Evolutionary conservation across 1,139 yeast species (phyloP), one percentile per base, ranked within the genome.

Genomic region (Blastobotrys buckinghamii): DNA sequence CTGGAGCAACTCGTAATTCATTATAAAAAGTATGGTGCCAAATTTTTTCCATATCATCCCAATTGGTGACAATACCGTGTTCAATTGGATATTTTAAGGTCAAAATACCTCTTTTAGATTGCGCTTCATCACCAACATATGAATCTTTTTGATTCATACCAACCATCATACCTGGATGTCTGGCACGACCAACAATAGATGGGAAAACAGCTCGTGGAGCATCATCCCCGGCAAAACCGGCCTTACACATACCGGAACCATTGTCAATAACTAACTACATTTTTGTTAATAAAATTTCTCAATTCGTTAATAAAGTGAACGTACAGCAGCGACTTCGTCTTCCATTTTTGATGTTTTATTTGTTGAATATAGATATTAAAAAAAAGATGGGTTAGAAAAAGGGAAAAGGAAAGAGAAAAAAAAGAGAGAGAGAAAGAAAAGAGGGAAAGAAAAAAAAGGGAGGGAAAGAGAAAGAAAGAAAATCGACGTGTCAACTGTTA

Each of bases 161-260:
- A 64, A 90, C 97, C 72, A 69, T 68, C 67, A 89, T 90, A 83
- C 97, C 98, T 77, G 92, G 97, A 75, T 92, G 98, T 84, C 97
- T 92, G 79, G 98, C 97, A 80, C 98, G 94, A 78, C 98, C 98
- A 62, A 92, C 98, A 71, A 92, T 92, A 58, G 98, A 92, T 69
- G 98, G 98, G 90, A 92, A 92, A 66, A 92, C 98, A 67, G 98
- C 98, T 77, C 97, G 87, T 72, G 98, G 98, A 61, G 98, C 97
- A 78, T 92, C 98, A 72, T 92, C 98, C 79, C 98, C 98, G 82
- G 98, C 98, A 74, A 90, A 92, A 78, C 98, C 98, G 94, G 97
- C 97, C 75, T 92, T 92, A 84, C 97, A 92, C 97, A 92, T 92
- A 83, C 98, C 98, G 72, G 98, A 92, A 80, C 98, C 98, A 78